These are phyloP conservation scores for Eucalyptus guilfoylei DNA, from an alignment of 345 rosid species.

Conservation along the genomic window DNA sequence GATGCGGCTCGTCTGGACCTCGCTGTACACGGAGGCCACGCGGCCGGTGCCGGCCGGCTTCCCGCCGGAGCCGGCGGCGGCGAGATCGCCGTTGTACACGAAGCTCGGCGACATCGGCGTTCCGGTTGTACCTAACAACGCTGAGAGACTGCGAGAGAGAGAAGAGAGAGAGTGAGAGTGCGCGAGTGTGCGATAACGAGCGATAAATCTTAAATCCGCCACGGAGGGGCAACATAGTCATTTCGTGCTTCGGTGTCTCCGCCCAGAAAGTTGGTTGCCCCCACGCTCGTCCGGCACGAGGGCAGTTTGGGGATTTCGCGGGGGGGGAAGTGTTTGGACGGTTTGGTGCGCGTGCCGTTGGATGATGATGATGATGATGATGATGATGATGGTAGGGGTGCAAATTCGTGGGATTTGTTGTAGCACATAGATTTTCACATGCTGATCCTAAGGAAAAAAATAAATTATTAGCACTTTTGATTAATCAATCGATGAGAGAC, in stretches of 20 bases:
- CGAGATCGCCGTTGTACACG: constrained; percentile 23
- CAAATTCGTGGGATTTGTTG: not conserved
- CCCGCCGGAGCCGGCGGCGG: not conserved
- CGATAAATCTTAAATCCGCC: not conserved
- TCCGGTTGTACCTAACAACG: constrained; percentile 7
- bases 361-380: not conserved
- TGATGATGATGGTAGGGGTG: not conserved
- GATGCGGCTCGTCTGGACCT: constrained; percentile 75
- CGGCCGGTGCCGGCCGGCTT: constrained; percentile 31
- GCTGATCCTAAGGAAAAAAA: not conserved
- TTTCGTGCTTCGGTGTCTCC: constrained; percentile 10
- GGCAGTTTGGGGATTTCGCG: not conserved
- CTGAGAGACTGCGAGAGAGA: not conserved
- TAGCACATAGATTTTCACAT: not conserved
- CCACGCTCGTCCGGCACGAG: not conserved
- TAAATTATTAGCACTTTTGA: not conserved
- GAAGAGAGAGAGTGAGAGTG: not conserved
- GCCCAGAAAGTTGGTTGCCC: constrained; percentile 3
- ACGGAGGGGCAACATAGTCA: not conserved
- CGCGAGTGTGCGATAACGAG: not conserved
- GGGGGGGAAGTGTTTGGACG: not conserved
- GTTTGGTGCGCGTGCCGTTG: not conserved
- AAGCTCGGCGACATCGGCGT: constrained; percentile 51
- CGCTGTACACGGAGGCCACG: constrained; percentile 65
- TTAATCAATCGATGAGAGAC: not conserved